Base-by-base conservation (phyloP, 2,329 filamentous ascomycete species). In the Fusarium stilboides region DNA sequence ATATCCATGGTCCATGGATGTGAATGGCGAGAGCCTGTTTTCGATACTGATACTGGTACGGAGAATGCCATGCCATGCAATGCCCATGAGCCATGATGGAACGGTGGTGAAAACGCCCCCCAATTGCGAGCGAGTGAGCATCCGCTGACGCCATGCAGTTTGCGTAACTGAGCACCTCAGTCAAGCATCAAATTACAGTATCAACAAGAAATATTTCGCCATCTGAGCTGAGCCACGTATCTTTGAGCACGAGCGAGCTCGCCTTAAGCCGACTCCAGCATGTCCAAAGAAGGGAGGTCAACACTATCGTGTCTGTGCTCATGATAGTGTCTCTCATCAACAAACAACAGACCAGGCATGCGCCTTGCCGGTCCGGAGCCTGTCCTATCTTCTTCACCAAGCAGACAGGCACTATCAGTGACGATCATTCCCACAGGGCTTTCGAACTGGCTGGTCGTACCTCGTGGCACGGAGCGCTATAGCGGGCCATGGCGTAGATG, bases 81-180 rank as follows among this genome's bases (percentile, higher is more conserved):
- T 45, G n/a, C 26, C 28, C 31, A 33, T 54, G 24, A 37, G 28
- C 31, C 17, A 13, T 22, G 33, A 52, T 42, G 40, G 17, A 31
- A 37, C 39, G 31, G 42, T 39, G 51, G 49, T 24, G 28, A 39
- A 37, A 58, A 56, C 28, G 54, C 34, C 39, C 40, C 45, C 62
- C 47, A 36, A 64, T 72, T 56, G 58, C 69, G 71, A 72, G 67
- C 56, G 57, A 59, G 39, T 24, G 50, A 64, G 49, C 28, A 31
- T 54, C 52, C 52, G 57, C 69, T 73, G 66, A 74, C 71, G 71
- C 64, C 69, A 74, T 71, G 33, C 34, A 33, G 28, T 43, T 62
- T 60, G 28, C 47, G 33, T 39, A 13, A 36, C 40, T 31, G 28
- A 31, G 28, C 28, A 31, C 28, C 28, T 31, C 28, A 31, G 28